Base-by-base conservation (phyloP, 768 basidiomycete genomes). In the Chiua virens region DNA sequence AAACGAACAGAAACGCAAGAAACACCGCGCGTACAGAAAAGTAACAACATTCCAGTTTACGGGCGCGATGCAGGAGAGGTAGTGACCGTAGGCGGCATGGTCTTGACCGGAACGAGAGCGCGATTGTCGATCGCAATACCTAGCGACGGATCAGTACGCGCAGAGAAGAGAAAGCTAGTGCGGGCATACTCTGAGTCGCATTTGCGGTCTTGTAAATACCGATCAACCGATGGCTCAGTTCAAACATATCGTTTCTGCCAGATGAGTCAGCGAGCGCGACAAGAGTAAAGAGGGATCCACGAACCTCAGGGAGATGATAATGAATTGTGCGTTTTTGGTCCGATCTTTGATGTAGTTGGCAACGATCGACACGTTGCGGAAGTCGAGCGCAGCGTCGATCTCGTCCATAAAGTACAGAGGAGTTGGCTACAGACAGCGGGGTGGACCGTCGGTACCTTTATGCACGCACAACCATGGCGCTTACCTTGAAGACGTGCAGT, bases 371-470 rank as follows among this genome's bases (percentile, higher is more conserved):
- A 99, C 97, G 63, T 98, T 99, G 38, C 94, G 80, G 80, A 98
- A 98, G 68, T 99, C 96, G 15, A 99, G 79, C 0, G 90, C 90
- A 1, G 93, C 91, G 60, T 96, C 93, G 56, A 95, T 95, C 75
- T 97, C 94, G 71, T 96, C 94, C 95, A 98, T 98, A 72, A 98
- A 97, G 73, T 98, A 98, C 30, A 98, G 73, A 1, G 96, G 96
- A 0, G 95, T 98, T 0, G 95, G 95, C 91, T 91, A 43, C 9
- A n/a, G 5, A 56, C 44, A 1, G n/a, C n/a, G n/a, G n/a, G 9
- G 23, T 42, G 5, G 27, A n/a, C 53, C 39, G n/a, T n/a, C 22
- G 14, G 9, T 0, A 17, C n/a, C 3, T 8, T 8, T 35, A 34
- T 2, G 13, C n/a, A 18, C 9, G 17, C 8, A 36, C 20, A 14